Conservation (phyloP, 129 eudicot species). For the Flaveria trinervia region DNA sequence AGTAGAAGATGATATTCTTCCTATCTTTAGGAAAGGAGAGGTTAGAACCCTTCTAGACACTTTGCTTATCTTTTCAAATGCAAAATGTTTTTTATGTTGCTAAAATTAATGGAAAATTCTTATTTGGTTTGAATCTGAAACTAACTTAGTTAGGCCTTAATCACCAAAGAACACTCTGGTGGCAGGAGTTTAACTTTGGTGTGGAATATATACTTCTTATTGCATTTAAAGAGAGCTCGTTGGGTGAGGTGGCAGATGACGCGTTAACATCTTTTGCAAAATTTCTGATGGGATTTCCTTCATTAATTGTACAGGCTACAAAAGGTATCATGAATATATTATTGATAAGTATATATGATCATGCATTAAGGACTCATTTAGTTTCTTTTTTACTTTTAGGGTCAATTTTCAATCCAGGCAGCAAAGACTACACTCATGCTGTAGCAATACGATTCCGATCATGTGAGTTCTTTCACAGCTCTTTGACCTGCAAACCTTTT, state of each 20-base stretch:
- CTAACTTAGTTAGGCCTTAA: not conserved
- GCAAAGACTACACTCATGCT: constrained; percentile 71
- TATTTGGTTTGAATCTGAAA: not conserved
- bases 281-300: constrained; percentile 58
- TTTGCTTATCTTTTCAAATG: constrained; percentile 4
- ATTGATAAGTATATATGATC: not conserved
- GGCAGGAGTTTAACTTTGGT: constrained; percentile 88
- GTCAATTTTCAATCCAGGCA: constrained; percentile 47
- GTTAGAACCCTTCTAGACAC: constrained; percentile 35
- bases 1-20: constrained; percentile 84
- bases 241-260: constrained; percentile 63
- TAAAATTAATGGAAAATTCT: not conserved
- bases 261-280: constrained; percentile 66
- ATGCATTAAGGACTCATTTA: constrained; percentile 1
- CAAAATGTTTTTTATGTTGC: constrained; percentile 1
- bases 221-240: constrained; percentile 49
- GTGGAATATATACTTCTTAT: constrained; percentile 73
- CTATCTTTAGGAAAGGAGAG: constrained; percentile 93
- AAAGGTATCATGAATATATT: constrained; percentile 48
- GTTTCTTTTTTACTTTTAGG: constrained; percentile 48
- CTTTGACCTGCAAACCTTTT: constrained; percentile 6
- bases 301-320: constrained; percentile 81
- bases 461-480: constrained; percentile 48
- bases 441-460: constrained; percentile 82
- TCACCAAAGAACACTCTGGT: constrained; percentile 10